Base-by-base conservation (phyloP, 805 yeast species). In the Candida morakotiae region DNA sequence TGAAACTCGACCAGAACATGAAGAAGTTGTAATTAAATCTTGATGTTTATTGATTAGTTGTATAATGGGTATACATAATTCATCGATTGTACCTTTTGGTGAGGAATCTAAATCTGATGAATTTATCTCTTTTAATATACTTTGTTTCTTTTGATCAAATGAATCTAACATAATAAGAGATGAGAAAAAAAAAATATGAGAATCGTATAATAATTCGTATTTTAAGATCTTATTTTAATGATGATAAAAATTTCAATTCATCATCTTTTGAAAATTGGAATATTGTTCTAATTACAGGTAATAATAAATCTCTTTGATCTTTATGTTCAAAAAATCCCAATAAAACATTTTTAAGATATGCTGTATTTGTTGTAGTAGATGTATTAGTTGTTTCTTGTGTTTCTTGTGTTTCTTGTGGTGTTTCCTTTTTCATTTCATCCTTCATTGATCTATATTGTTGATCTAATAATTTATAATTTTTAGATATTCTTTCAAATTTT, bases 1-100 rank as follows among this genome's bases (percentile, higher is more conserved):
- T 40, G 91, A 80, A 1, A 87, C 81, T 50, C 96, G 66, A 2
- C 96, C 96, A 0, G 95, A 85, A 47, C 96, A 87, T 13, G 93
- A 81, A 1, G 94, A 84, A 0, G 96, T 87, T 2, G 95, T 87
- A 9, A 87, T 93, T 78, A 83, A 73, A 45, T 82, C 78, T 0
- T 59, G 49, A 46, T 77, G 75, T 2, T 71, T 46, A 51, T 87
- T 87, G 47, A 87, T 81, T 11, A 80, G 53, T 11, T 75, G 58
- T 42, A 87, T 85, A 14, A 87, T 69, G 2, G 95, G 95, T 9
- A 81, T 51, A 48, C 94, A 81, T 15, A 73, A 62, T 34, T 62
- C 77, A 58, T 87, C 96, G n/a, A 87, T 79, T 2, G 87, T 73
- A 1, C 96, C 96, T 51, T 87, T 88, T 11, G 96, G 96, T 2